Base-by-base conservation (phyloP, 805 yeast species). In the Yamadazyma paraphyllophila region DNA sequence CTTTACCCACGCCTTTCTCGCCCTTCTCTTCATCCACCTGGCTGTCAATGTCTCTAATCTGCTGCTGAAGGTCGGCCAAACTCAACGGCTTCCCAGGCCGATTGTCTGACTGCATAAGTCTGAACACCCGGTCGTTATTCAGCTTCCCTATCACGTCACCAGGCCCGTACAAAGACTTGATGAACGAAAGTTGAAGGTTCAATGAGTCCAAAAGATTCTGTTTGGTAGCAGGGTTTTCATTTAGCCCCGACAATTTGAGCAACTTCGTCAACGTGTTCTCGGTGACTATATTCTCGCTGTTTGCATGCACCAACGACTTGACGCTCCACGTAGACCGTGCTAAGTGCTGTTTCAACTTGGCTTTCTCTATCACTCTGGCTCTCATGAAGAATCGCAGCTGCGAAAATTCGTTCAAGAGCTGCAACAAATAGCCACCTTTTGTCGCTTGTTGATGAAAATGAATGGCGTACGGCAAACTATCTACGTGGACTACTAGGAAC, bases 71-170 rank as follows among this genome's bases (percentile, higher is more conserved):
- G 9, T 16, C 40, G 5, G 40, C 39, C 14, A 68, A 55, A 26
- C 62, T 61, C 35, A 62, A 47, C 4, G 67, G 62, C 26, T 49
- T 16, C 2, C 39, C 52, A 4, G 62, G 57, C 7, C 46, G 45
- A 47, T 67, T 71, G 47, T 71, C 76, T 6, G 63, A 50, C 7
- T 59, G 61, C 8, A 70, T 46, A 25, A 71, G 57, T 36, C 76
- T 57, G 52, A 71, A 71, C 7, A 59, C 53, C 14, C 48, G 37
- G 38, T 62, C 63, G 43, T 54, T 58, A 32, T 45, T 46, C n/a
- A 31, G 35, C 29, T 50, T 56, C 24, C 27, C 14, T 8, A 36
- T 35, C 11, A 38, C 48, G 15, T 48, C 50, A 24, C 51, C 41
- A 2, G 47, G 55, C 10, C 59, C 60, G 42, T 67, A 67, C 36